phyloP scores from a whole-genome alignment of 805 yeast species.

The Myxozyma vanderwaltii region DNA sequence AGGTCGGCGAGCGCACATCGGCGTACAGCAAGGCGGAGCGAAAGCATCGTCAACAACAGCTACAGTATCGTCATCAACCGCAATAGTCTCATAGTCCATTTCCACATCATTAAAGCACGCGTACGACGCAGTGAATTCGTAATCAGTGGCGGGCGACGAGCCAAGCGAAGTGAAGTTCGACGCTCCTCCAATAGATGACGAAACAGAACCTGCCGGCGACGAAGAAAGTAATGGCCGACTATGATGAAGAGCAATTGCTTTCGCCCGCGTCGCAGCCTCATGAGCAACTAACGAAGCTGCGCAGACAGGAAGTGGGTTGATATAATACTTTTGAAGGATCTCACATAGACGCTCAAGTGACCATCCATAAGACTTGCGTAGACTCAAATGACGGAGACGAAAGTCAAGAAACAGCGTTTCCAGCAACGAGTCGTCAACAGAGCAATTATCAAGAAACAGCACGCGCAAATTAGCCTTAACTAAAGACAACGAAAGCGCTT shows the following conservation, averaged over 20 bases:
- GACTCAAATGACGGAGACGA: slow-evolving; percentile 19
- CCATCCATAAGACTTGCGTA: slow-evolving; percentile 30
- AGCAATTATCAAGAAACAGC: slow-evolving; percentile 25
- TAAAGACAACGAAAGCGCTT: slow-evolving; percentile 54
- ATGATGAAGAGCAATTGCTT: slow-evolving; percentile 1
- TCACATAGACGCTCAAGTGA: slow-evolving; percentile 17
- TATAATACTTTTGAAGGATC: slow-evolving; percentile 19
- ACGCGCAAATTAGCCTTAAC: slow-evolving; percentile 64
- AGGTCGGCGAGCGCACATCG: slow-evolving; percentile 21
- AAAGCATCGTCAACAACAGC: background rate
- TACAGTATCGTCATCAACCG: background rate
- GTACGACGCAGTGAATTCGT: background rate
- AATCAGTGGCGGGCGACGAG: slow-evolving; percentile 10
- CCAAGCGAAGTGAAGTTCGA: background rate
- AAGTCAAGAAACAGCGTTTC: slow-evolving; percentile 24
- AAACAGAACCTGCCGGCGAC: background rate
- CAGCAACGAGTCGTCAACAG: slow-evolving; percentile 27
- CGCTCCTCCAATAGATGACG: too few species aligned
- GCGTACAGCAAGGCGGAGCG: slow-evolving; percentile 9
- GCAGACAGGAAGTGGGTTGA: slow-evolving; percentile 15
- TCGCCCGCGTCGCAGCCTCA: background rate
- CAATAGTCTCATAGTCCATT: background rate
- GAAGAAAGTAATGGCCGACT: background rate
- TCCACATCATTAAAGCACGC: background rate
- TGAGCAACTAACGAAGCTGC: slow-evolving; percentile 10